These are phyloP conservation scores for Citrullus colocynthis DNA, from an alignment of 306 rosid genomes.

Conservation along the genomic window DNA sequence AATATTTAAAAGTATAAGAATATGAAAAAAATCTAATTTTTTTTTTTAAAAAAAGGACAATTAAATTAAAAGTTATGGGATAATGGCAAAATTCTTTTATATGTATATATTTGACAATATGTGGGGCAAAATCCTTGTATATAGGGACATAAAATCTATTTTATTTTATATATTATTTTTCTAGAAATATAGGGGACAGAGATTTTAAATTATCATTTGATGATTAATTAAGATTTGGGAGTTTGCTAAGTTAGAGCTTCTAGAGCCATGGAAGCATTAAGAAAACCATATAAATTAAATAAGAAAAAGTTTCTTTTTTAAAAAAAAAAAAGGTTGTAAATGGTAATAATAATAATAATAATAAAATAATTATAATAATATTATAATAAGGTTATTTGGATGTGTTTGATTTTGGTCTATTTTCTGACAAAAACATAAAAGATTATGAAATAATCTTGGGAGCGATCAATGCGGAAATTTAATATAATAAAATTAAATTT, in stretches of 20 bases:
- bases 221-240: neutral
- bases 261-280: neutral
- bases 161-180: neutral
- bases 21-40: too few relatives aligned
- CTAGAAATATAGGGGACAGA: neutral
- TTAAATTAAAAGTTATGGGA: too few relatives aligned
- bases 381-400: neutral
- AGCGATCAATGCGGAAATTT: neutral
- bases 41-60: too few relatives aligned
- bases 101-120: too few relatives aligned
- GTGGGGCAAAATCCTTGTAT: neutral
- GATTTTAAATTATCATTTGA: neutral
- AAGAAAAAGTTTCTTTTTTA: neutral
- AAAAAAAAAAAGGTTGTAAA: neutral
- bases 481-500: neutral
- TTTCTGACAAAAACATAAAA: neutral
- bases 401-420: neutral
- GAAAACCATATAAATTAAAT: neutral
- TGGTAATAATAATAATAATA: neutral
- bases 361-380: too few relatives aligned
- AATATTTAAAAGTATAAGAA: too few relatives aligned
- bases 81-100: too few relatives aligned
- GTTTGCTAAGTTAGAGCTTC: neutral
- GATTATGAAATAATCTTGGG: constrained; percentile 1
- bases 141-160: neutral